phyloP scores from a whole-genome alignment of 1,284 basidiomycete genomes.

The Marasmius oreades region DNA sequence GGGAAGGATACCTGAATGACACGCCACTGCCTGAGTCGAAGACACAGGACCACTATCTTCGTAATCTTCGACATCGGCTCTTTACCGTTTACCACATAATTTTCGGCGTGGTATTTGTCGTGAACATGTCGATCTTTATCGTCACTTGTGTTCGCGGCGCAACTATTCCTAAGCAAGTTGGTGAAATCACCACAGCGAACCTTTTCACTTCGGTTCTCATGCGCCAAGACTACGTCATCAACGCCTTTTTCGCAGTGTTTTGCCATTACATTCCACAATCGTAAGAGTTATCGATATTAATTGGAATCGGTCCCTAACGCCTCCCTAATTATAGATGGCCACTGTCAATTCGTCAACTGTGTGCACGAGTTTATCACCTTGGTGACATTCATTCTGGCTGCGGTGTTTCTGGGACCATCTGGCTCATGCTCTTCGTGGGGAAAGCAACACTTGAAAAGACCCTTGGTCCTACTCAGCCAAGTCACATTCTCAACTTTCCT shows the following conservation, averaged over 20 bases:
- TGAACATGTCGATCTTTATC: constrained; percentile 40
- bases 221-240: constrained; percentile 44
- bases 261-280: constrained; percentile 30
- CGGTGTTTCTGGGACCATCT: constrained; percentile 37
- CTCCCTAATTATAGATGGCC: constrained; percentile 32
- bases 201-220: constrained; percentile 39
- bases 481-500: constrained; percentile 4
- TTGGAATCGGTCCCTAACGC: background rate
- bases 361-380: constrained; percentile 39
- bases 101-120: constrained; percentile 39
- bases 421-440: constrained; percentile 37
- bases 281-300: constrained; percentile 17
- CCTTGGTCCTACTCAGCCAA: constrained; percentile 27
- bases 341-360: constrained; percentile 33
- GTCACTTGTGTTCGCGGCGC: constrained; percentile 28
- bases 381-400: constrained; percentile 42
- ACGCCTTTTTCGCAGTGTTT: constrained; percentile 36
- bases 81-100: constrained; percentile 41
- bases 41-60: constrained; percentile 26
- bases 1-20: background rate
- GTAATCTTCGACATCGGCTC: constrained; percentile 40
- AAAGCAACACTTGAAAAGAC: constrained; percentile 36
- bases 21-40: background rate
- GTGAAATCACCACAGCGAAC: constrained; percentile 36
- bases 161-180: constrained; percentile 32